These are phyloP conservation scores for Mariannaea sp. DNA, from an alignment of 2,329 filamentous ascomycete species.

Conservation along the genomic window DNA sequence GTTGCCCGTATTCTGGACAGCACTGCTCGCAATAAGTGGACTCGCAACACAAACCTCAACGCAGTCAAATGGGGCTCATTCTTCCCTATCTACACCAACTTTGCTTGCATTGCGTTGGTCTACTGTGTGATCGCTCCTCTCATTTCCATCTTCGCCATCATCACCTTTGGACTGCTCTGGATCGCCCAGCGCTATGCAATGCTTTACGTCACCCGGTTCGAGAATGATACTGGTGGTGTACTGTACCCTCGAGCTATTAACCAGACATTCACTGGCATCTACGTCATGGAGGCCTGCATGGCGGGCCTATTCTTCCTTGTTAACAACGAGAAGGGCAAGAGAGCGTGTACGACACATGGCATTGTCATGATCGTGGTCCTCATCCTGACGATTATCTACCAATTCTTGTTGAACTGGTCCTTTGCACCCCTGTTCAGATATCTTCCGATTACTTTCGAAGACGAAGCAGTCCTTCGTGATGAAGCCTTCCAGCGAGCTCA, in stretches of 20 bases:
- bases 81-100: constrained; percentile 96
- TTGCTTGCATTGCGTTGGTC: constrained; percentile 88
- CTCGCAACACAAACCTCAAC: constrained; percentile 76
- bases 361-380: constrained; percentile 81
- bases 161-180: constrained; percentile 92
- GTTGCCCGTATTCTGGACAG: constrained; percentile 81
- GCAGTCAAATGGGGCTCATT: constrained; percentile 88
- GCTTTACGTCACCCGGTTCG: constrained; percentile 90
- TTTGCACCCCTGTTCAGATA: constrained; percentile 88
- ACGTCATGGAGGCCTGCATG: constrained; percentile 90
- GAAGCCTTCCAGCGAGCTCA: constrained; percentile 84
- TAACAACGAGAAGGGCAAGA: constrained; percentile 56
- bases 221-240: constrained; percentile 88
- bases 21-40: constrained; percentile 83
- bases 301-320: constrained; percentile 89
- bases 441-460: constrained; percentile 91
- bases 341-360: constrained; percentile 74
- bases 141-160: constrained; percentile 89
- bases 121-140: constrained; percentile 89
- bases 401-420: constrained; percentile 78
- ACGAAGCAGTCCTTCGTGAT: constrained; percentile 90
- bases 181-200: constrained; percentile 96
- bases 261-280: constrained; percentile 91
- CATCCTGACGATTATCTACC: constrained; percentile 74
- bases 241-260: constrained; percentile 93